Conservation (phyloP, 139 green algal species). For the Ostreobium quekettii region DNA sequence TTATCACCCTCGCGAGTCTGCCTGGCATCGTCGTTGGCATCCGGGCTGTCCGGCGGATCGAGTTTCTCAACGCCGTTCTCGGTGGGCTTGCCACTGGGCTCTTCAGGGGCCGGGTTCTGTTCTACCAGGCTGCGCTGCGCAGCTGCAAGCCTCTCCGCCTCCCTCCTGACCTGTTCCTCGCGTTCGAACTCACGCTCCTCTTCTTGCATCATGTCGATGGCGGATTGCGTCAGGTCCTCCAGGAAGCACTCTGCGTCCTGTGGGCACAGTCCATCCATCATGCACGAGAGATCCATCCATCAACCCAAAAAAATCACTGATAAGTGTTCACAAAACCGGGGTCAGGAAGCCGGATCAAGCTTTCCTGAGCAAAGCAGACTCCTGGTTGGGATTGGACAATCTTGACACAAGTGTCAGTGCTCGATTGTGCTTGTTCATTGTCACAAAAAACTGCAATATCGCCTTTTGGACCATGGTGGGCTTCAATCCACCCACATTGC, state of each 20-base stretch:
- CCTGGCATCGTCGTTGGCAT: neutral
- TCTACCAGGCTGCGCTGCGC: neutral
- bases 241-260: neutral
- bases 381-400: too few relatives aligned
- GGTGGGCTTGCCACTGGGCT: neutral
- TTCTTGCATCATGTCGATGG: neutral
- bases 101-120: neutral
- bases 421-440: too few relatives aligned
- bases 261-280: neutral
- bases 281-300: neutral
- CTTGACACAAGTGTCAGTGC: too few relatives aligned
- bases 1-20: neutral
- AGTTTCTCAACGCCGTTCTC: neutral
- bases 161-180: neutral
- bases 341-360: neutral
- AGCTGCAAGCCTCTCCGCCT: neutral
- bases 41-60: neutral
- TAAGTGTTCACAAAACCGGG: neutral
- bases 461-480: too few relatives aligned
- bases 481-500: too few relatives aligned
- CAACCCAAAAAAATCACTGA: neutral
- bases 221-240: neutral
- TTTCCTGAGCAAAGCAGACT: too few relatives aligned
- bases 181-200: neutral
- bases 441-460: too few relatives aligned